Evolutionary conservation across 805 yeast genomes (phyloP).

Genomic region (Wickerhamomyces strasburgensis): DNA sequence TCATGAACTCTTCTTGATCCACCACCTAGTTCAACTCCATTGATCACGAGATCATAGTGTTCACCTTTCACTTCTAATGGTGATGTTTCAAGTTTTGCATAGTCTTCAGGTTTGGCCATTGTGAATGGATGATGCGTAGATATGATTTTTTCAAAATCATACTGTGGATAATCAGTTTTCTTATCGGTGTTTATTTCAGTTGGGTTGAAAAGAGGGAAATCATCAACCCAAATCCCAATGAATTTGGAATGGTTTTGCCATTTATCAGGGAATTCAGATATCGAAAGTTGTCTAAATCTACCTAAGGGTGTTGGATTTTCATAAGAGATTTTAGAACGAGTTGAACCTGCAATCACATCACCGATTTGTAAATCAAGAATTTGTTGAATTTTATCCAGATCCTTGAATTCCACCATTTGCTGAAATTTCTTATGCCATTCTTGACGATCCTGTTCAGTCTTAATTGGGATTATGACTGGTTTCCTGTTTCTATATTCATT

Average conservation of each 20-base stretch:
- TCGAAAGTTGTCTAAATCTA: slow-evolving; percentile 69
- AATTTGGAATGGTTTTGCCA: slow-evolving; percentile 35
- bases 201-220: slow-evolving; percentile 90
- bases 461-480: slow-evolving; percentile 54
- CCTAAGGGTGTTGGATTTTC: slow-evolving; percentile 98
- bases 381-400: slow-evolving; percentile 26
- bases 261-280: slow-evolving; percentile 44
- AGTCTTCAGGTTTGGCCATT: slow-evolving; percentile 75
- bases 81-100: slow-evolving; percentile 42
- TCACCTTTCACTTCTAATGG: slow-evolving; percentile 76
- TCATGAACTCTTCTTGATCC: slow-evolving; percentile 96
- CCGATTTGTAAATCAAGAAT: slow-evolving; percentile 49
- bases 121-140: slow-evolving; percentile 98
- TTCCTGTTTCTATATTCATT: slow-evolving; percentile 48
- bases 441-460: slow-evolving; percentile 32
- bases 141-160: slow-evolving; percentile 41
- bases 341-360: slow-evolving; percentile 73
- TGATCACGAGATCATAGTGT: slow-evolving; percentile 89
- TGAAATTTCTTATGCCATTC: slow-evolving; percentile 40
- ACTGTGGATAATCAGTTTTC: slow-evolving; percentile 51
- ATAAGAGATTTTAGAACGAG: slow-evolving; percentile 63
- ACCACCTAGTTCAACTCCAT: slow-evolving; percentile 96
- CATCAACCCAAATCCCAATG: slow-evolving; percentile 81
- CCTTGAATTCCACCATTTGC: slow-evolving; percentile 29
- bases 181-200: slow-evolving; percentile 33